Evolutionary conservation across 2,329 filamentous ascomycete genomes (phyloP), one percentile per base, ranked within the genome.

Genomic region (Penicillium sp.): DNA sequence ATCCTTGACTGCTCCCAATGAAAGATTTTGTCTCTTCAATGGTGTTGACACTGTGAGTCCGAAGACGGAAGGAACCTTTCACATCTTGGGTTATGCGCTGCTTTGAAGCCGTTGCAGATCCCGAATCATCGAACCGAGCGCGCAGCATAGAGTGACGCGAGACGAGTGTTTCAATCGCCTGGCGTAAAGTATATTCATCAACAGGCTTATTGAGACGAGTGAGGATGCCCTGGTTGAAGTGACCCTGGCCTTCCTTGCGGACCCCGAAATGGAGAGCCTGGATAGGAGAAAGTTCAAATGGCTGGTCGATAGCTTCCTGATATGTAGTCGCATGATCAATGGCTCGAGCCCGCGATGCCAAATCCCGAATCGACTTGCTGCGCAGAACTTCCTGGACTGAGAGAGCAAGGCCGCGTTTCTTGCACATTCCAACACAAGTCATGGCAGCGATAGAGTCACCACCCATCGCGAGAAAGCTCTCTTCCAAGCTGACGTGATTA

Each of bases 401-500:
- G 26, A 83, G 69, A 13, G 77, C 75, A 59, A 83, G 71, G 1
- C 79, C 79, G 38, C 73, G 70, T 65, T 80, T 81, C 52, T 80
- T 80, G 61, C 79, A 82, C 38, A 80, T 73, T 2, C 78, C 78
- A 59, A 81, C 76, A 42, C 81, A 81, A 52, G 80, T 80, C 78
- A 83, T 83, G 0, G 81, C 80, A 43, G 80, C 81, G 57, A 83
- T 82, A 0, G 80, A 82, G 58, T 83, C 81, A 55, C 81, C 81
- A 37, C 81, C 80, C 2, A 82, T 65, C 11, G 74, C 78, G 4
- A 83, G 64, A 62, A 83, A 83, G 45, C 75, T 74, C 51, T 76
- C 69, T 19, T 73, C 64, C 38, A 76, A 28, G 30, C 70, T 70
- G n/a, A 79, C 71, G 13, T 71, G 71, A 14, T 58, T 64, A 11